Evolutionary conservation across 1,284 basidiomycete species (phyloP).

Genomic region (Cystobasidium slooffiae): DNA sequence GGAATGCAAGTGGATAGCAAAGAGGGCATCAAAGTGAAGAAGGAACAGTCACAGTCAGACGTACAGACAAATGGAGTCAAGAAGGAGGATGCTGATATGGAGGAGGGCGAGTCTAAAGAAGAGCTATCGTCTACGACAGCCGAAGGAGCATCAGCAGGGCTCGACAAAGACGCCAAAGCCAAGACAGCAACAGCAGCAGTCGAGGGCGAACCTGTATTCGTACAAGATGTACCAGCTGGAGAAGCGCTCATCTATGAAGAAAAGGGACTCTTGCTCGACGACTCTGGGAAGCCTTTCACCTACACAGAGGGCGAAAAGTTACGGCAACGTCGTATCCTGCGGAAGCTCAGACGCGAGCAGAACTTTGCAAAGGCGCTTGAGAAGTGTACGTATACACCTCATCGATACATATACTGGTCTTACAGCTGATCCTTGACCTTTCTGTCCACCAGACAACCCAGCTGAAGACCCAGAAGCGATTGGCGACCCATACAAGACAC

Average conservation of each 20-base stretch:
- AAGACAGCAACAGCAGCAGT: neutral
- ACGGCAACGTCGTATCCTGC: slow-evolving; percentile 34
- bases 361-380: slow-evolving; percentile 39
- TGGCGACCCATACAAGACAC: slow-evolving; percentile 97
- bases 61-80: slow-evolving; percentile 12
- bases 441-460: slow-evolving; percentile 72
- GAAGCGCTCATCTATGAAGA: slow-evolving; percentile 28
- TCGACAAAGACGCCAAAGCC: slow-evolving; percentile 43
- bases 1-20: slow-evolving; percentile 18
- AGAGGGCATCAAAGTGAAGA: slow-evolving; percentile 6
- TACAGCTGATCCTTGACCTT: neutral
- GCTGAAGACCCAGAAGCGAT: slow-evolving; percentile 87
- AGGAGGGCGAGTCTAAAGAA: slow-evolving; percentile 25
- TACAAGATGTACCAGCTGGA: slow-evolving; percentile 1
- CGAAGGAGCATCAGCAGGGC: slow-evolving; percentile 23
- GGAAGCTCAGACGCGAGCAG: slow-evolving; percentile 44
- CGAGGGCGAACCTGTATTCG: slow-evolving; percentile 17
- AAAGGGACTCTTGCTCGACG: slow-evolving; percentile 23
- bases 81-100: slow-evolving; percentile 30
- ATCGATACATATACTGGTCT: neutral
- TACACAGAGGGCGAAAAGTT: slow-evolving; percentile 38
- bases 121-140: slow-evolving; percentile 19
- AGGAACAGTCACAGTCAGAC: slow-evolving; percentile 3
- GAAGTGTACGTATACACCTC: slow-evolving; percentile 45
- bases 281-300: slow-evolving; percentile 26